Base-by-base conservation (phyloP, 768 basidiomycete genomes). In the Kwoniella bestiolae region DNA sequence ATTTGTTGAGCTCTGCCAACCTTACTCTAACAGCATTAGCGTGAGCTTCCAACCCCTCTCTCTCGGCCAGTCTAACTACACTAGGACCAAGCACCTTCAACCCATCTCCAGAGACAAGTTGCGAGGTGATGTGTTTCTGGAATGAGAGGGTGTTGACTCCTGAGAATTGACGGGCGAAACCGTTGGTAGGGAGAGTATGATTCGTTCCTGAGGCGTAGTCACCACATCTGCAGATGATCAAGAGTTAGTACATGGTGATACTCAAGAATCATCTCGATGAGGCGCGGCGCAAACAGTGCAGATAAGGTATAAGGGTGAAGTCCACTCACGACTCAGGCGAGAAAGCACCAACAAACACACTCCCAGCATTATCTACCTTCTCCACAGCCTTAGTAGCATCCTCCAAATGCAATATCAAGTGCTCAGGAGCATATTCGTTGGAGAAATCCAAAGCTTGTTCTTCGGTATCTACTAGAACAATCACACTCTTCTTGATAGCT, bases 141-240 rank as follows among this genome's bases (percentile, higher is more conserved):
- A 98, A 99, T 1, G 93, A 94, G 8, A 87, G 84, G 0, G 95
- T 97, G 83, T 95, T 97, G 71, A 99, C 96, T 4, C 96, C 96
- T 71, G 94, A 96, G 84, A 94, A 99, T 79, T 98, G 96, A 55
- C 92, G 88, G 25, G 96, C 96, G 80, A 94, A 99, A 25, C 95
- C 94, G 66, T 80, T 80, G 1, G 81, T 96, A 38, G 95, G 95
- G 25, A 99, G 84, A 0, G 95, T 98, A 84, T 99, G 96, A 81
- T 99, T 99, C 7, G 96, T 98, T 21, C 96, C 96, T 0, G 95
- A 98, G 5, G 95, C 95, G 74, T 98, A 99, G 81, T 99, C 96
- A 31, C 96, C 96, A 80, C 93, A 97, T 72, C 95, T 97, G 21
- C 26, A 25, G 28, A 28, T 56, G 46, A 56, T 28, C 50, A 9